Base-by-base conservation (phyloP, 805 yeast species). In the Lipomyces anomalus region DNA sequence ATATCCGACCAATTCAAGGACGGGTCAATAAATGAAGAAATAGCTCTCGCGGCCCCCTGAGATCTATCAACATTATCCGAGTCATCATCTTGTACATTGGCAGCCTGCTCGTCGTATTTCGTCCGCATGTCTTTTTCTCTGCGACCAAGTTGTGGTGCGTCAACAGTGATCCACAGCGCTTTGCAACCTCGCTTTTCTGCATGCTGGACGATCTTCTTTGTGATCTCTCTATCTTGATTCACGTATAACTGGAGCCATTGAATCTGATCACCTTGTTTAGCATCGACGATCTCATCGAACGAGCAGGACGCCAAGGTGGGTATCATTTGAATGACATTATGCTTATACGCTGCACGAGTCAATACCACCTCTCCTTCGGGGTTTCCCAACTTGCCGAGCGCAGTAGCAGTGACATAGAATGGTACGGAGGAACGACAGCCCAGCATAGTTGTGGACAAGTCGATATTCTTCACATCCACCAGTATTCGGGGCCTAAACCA, bases 241-340 rank as follows among this genome's bases (percentile, higher is more conserved):
- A 88, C 92, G 59, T 88, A 88, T 41, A 88, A 70, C 66, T 88
- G 96, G 63, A 79, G 79, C 96, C 96, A 88, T 61, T 85, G 89
- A 6, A 81, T 72, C 62, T 88, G 95, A 33, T 71, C 72, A 11
- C 75, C 78, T 1, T 66, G 66, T 24, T 82, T 80, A 4, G 81
- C 84, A 47, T 76, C 86, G 3, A 82, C 77, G 50, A 88, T 84
- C 62, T 88, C 97, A 56, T 87, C 92, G 53, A 86, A 74, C 1
- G 95, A 79, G 62, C 88, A 85, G 4, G 95, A 84, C 1, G 97
- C 90, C 57, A 87, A 71, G 1, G 95, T 89, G 4, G 96, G 89
- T 46, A 89, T 81, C 97, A 89, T 89, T 65, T 89, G 97, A 46
- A 83, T 78, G 26, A 80, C 70, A 36, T 70, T 78, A 45, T 84